These are phyloP conservation scores for Hylodesmum podocarpum DNA, from an alignment of 306 rosid genomes.

Conservation along the genomic window DNA sequence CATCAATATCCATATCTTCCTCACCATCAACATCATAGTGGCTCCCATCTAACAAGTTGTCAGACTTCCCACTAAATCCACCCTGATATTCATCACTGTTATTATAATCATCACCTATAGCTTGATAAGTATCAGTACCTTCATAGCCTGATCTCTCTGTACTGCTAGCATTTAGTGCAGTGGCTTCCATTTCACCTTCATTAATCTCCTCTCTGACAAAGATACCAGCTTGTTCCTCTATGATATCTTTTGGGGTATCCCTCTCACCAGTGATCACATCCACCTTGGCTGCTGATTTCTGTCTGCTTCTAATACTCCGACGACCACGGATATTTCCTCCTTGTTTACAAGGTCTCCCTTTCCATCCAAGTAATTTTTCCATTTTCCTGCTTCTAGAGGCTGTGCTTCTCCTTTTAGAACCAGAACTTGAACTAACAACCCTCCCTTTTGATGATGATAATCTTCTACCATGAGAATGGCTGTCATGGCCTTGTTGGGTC, in stretches of 20 bases:
- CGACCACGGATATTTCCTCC: conserved; percentile 46
- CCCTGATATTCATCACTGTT: conserved; percentile 29
- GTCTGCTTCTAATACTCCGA: conserved; percentile 50
- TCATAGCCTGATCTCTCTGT: conserved; percentile 46
- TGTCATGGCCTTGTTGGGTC: conserved; percentile 28
- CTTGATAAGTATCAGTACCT: conserved; percentile 40
- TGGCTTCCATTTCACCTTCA: conserved; percentile 35
- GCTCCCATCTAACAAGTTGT: conserved; percentile 23
- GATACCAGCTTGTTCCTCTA: conserved; percentile 23
- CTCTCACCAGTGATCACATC: conserved; percentile 13
- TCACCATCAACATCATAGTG: conserved; percentile 38
- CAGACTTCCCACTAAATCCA: conserved; percentile 40
- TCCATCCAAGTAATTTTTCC: conserved; percentile 51
- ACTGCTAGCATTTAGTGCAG: conserved; percentile 36
- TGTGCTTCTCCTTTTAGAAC: conserved; percentile 38
- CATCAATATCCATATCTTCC: conserved; percentile 24
- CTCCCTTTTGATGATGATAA: conserved; percentile 36
- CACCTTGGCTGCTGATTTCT: conserved; percentile 41
- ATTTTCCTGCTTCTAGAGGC: conserved; percentile 34
- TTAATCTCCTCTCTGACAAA: conserved; percentile 30
- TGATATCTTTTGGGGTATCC: conserved; percentile 5
- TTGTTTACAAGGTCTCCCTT: conserved; percentile 38
- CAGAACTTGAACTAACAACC: conserved; percentile 33
- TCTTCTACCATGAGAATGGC: conserved; percentile 34
- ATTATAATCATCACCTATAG: conserved; percentile 39